Evolutionary conservation across 768 basidiomycete species (phyloP).

Genomic region (Rhizopogon vulgaris): DNA sequence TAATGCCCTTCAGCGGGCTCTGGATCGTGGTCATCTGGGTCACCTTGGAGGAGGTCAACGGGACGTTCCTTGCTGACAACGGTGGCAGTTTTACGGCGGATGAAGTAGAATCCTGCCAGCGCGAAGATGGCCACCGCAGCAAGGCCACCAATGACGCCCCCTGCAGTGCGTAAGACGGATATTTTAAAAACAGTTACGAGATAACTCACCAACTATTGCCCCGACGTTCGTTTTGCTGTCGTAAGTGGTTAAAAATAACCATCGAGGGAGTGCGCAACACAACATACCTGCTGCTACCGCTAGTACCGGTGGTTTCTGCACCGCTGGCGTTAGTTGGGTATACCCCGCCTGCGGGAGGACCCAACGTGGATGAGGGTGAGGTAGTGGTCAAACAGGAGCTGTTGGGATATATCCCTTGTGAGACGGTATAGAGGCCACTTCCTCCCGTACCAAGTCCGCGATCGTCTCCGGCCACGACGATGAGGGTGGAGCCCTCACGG

Average conservation of each 20-base stretch:
- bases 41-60: slow-evolving; percentile 56
- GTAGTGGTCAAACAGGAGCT: slow-evolving; percentile 47
- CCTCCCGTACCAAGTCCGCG: slow-evolving; percentile 67
- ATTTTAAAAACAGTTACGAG: background rate
- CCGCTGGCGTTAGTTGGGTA: slow-evolving; percentile 53
- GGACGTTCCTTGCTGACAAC: slow-evolving; percentile 48
- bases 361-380: slow-evolving; percentile 76
- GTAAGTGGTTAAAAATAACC: background rate
- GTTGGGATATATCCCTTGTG: slow-evolving; percentile 42
- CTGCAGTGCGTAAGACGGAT: slow-evolving; percentile 16
- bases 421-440: slow-evolving; percentile 51
- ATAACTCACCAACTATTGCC: slow-evolving; percentile 41
- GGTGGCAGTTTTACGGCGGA: slow-evolving; percentile 39
- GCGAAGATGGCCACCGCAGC: slow-evolving; percentile 36
- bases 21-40: slow-evolving; percentile 41
- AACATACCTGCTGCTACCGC: slow-evolving; percentile 20
- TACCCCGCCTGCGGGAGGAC: slow-evolving; percentile 66
- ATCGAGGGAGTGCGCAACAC: background rate
- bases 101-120: slow-evolving; percentile 41
- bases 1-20: slow-evolving; percentile 53
- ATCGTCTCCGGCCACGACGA: slow-evolving; percentile 61
- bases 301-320: slow-evolving; percentile 20
- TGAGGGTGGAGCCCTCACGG: slow-evolving; percentile 57
- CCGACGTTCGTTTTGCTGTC: slow-evolving; percentile 34
- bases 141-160: slow-evolving; percentile 57